Evolutionary conservation across 495 filamentous ascomycete species (phyloP).

Genomic region (Platismatia glauca): DNA sequence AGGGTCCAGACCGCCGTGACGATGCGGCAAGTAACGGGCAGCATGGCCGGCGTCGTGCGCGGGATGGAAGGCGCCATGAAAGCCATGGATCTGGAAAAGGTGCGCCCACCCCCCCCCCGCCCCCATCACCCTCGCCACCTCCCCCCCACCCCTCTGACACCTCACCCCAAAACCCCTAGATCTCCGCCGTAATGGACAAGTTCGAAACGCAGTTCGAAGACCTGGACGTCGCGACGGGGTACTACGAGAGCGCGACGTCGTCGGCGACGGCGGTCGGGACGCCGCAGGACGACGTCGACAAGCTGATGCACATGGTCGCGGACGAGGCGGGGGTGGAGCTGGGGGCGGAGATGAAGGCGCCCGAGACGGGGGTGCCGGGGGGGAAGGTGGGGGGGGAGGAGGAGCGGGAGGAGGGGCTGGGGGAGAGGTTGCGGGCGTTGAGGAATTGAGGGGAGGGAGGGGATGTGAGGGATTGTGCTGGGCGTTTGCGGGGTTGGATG

Average conservation of each 20-base stretch:
- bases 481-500: conserved; percentile 7
- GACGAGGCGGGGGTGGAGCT: conserved; percentile 76
- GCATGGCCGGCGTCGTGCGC: conserved; percentile 55
- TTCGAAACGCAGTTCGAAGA: conserved; percentile 80
- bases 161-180: no score
- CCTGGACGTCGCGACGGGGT: conserved; percentile 70
- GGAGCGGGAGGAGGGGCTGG: conserved; percentile 39
- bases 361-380: conserved; percentile 22
- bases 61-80: conserved; percentile 61
- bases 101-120: not conserved
- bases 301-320: conserved; percentile 68
- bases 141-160: not conserved
- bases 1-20: conserved; percentile 58
- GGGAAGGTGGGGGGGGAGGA: conserved; percentile 33
- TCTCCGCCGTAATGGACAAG: conserved; percentile 60
- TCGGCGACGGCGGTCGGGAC: conserved; percentile 65
- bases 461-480: no score
- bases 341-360: conserved; percentile 55
- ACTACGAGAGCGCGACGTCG: conserved; percentile 75
- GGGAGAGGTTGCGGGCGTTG: conserved; percentile 40
- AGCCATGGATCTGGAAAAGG: conserved; percentile 27
- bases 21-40: conserved; percentile 55
- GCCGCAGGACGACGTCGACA: conserved; percentile 75
- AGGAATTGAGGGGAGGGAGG: conserved; percentile 30
- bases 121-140: not conserved